Conservation (phyloP, 139 green algal genomes). For the Haematococcus sp. region DNA sequence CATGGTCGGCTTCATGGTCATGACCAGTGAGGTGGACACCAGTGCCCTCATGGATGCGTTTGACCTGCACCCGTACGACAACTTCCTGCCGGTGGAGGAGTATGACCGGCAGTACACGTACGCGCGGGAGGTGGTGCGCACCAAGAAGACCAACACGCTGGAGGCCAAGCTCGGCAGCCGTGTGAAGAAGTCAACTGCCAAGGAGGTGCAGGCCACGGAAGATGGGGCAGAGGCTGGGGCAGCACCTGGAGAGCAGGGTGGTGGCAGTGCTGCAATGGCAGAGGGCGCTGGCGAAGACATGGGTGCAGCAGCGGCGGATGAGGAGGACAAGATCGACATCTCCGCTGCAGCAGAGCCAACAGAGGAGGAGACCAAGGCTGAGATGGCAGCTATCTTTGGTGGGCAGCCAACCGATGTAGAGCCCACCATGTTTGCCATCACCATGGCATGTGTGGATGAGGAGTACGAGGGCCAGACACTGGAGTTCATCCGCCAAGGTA, state of each 20-base stretch:
- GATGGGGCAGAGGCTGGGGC: not conserved
- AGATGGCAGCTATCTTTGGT: conserved; percentile 36
- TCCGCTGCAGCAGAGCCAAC: conserved; percentile 5
- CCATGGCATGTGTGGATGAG: conserved; percentile 63
- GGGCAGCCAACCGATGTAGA: not conserved
- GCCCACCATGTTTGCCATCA: conserved; percentile 51
- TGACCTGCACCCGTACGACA: conserved; percentile 64
- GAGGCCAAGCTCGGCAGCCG: conserved; percentile 5
- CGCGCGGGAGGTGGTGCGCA: conserved; percentile 9
- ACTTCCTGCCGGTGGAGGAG: conserved; percentile 48
- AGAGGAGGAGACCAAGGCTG: conserved; percentile 35
- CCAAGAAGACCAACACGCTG: conserved; percentile 16
- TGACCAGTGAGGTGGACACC: conserved; percentile 53
- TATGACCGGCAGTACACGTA: conserved; percentile 39
- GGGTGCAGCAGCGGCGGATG: not conserved
- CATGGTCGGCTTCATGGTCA: conserved; percentile 53
- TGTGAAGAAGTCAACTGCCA: not conserved
- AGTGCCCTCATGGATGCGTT: conserved; percentile 45
- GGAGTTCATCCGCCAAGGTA: conserved; percentile 40
- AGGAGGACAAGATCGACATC: conserved; percentile 5
- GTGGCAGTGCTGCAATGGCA: too few relatives aligned
- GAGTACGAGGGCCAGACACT: conserved; percentile 38
- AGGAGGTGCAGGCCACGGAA: not conserved
- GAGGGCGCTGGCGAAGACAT: not conserved
- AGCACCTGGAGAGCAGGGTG: too few relatives aligned